These are phyloP conservation scores for Fulvia fulva DNA, from an alignment of 2,329 filamentous ascomycete genomes.

Conservation along the genomic window DNA sequence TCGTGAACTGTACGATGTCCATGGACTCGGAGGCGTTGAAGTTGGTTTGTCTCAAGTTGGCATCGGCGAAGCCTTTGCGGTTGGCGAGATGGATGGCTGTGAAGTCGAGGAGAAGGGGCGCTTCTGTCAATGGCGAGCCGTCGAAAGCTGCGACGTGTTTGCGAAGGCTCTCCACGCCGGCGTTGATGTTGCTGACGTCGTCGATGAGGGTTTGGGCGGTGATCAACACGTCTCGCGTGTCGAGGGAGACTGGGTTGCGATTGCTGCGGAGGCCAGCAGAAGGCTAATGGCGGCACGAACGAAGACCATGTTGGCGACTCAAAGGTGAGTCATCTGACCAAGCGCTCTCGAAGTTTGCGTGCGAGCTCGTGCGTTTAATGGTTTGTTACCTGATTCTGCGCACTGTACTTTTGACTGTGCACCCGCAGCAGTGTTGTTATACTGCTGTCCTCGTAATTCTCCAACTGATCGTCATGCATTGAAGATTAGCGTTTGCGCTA, in stretches of 20 bases:
- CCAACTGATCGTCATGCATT: neutral
- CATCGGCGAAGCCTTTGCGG: conserved; percentile 22
- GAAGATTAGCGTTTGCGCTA: neutral
- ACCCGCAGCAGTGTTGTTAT: neutral
- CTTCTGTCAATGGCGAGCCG: conserved; percentile 8
- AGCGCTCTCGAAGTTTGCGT: too few relatives aligned
- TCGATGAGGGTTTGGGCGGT: conserved; percentile 18
- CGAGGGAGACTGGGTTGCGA: neutral
- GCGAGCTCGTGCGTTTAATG: neutral
- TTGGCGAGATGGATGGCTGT: conserved; percentile 23
- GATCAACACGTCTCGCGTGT: conserved; percentile 9
- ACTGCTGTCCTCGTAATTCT: neutral
- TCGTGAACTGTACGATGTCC: conserved; percentile 18
- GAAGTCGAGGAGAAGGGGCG: conserved; percentile 17
- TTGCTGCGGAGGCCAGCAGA: too few relatives aligned
- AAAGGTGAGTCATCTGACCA: too few relatives aligned
- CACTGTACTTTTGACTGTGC: neutral
- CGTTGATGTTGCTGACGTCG: conserved; percentile 22
- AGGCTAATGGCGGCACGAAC: too few relatives aligned
- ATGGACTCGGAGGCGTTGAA: conserved; percentile 18
- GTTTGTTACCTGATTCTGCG: neutral
- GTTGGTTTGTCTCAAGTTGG: conserved; percentile 14
- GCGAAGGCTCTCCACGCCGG: conserved; percentile 17
- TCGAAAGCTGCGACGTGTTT: conserved; percentile 13
- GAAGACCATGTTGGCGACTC: too few relatives aligned